phyloP scores from a whole-genome alignment of 2,329 filamentous ascomycete genomes.

The Trichophaea hybrida region DNA sequence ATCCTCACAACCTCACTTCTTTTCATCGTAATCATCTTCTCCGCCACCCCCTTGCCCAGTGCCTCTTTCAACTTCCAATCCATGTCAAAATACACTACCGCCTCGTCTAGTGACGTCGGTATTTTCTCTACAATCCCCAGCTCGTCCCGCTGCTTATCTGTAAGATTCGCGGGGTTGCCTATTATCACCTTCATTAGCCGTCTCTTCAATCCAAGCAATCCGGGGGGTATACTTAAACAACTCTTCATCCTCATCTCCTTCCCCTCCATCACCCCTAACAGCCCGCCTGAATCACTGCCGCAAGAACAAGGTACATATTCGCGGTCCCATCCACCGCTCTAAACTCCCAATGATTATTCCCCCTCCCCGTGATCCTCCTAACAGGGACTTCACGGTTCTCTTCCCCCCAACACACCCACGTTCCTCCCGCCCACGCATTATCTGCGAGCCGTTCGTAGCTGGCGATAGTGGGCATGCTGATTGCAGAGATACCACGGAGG shows the following conservation, averaged over 20 bases:
- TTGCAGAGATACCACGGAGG: constrained; percentile 51
- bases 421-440: constrained; percentile 62
- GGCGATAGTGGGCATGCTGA: constrained; percentile 49
- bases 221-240: too few species aligned
- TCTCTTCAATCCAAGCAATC: too few species aligned
- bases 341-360: constrained; percentile 57
- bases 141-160: too few species aligned
- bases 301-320: constrained; percentile 59
- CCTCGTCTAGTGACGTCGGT: too few species aligned
- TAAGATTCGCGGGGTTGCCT: too few species aligned
- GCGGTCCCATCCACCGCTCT: constrained; percentile 65
- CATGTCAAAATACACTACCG: too few species aligned
- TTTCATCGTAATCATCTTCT: constrained; percentile 32
- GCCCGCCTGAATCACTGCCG: constrained; percentile 45
- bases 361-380: constrained; percentile 38
- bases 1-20: constrained; percentile 31
- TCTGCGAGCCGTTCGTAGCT: constrained; percentile 53
- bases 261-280: constrained; percentile 37
- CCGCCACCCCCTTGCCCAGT: too few species aligned
- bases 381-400: constrained; percentile 67
- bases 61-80: too few species aligned
- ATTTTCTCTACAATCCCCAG: too few species aligned
- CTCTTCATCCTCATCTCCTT: too few species aligned
- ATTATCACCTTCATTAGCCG: too few species aligned
- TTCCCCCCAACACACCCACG: constrained; percentile 66